Base-by-base conservation (phyloP, 2,329 filamentous ascomycete species). In the Fusarium setosum region DNA sequence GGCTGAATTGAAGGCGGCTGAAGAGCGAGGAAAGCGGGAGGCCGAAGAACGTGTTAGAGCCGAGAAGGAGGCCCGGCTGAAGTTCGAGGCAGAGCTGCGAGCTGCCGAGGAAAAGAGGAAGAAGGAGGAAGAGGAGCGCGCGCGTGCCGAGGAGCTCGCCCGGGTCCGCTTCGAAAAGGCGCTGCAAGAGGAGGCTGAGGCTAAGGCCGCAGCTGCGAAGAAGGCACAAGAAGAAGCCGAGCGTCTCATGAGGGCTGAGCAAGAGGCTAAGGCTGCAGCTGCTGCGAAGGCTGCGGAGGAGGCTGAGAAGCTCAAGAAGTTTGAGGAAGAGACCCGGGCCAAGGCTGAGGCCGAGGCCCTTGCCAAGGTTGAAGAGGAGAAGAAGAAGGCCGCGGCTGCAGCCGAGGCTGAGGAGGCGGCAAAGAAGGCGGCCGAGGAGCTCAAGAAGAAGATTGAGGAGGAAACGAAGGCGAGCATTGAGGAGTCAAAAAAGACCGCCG, bases 391-490 rank as follows among this genome's bases (percentile, higher is more conserved):
- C 2, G 78, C 77, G 11, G 79, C 77, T 8, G 76, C 75, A 15
- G 79, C 78, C 4, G 76, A 75, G n/a, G 84, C 82, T 77, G 86
- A 71, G 34, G 70, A 82, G 31, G 79, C 81, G n/a, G 84, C 81
- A n/a, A 84, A 85, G 73, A 79, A 81, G 55, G 81, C 79, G 61
- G 86, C 85, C 61, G 86, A 89, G 45, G 92, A 93, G 75, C 80
- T 81, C 3, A 84, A 84, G 69, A 86, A 86, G 70, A 83, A 86
- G 67, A 84, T 84, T 1, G 82, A 88, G 52, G 85, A 87, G 49
- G 83, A 84, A 6, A 81, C 84, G n/a, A 84, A 82, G 65, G 82
- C 83, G 45, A 82, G 79, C 65, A 68, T 83, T 18, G 70, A 84
- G 34, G 81, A 82, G 34, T 83, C 80, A 17, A 82, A 83, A 71